Evolutionary conservation across 2,329 filamentous ascomycete genomes (phyloP), one percentile per base, ranked within the genome.

Genomic region (Colletotrichum echinochloae): DNA sequence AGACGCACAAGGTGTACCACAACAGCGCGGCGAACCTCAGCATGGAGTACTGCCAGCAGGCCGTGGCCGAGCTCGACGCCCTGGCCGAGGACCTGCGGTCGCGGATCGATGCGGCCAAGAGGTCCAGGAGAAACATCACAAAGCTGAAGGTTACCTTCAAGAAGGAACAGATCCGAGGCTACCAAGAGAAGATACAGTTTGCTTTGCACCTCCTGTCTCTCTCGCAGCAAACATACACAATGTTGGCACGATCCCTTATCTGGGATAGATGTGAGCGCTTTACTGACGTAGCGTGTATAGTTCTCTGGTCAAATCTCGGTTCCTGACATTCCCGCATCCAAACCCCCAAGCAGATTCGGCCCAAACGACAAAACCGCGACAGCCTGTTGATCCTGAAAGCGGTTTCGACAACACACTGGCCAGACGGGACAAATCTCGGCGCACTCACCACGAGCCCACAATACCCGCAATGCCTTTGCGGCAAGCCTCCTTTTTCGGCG

Each of bases 121-220:
- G 20, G 39, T 37, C 57, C 4, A 41, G 48, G 23, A 61, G 66
- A 28, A 56, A 41, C 4, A 55, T 66, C 11, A 55, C 66, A 20
- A 70, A 70, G 49, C 46, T 70, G 7, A 60, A 56, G 33, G 66
- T 65, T 1, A 49, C 66, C 0, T 52, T 70, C 23, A 72, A 62
- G 66, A 69, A 48, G 20, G 70, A 72, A 4, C 5, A 26, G 4
- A 49, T 69, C 1, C 59, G 16, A 3, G 14, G 20, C 1, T 60
- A 60, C 5, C 54, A 69, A 16, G 44, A 71, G 9, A 68, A 52
- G 28, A 37, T 71, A 7, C 39, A 55, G n/a, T 59, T 39, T 7
- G 61, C 61, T 8, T 14, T 69, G 37, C 30, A 54, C 1, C 54
- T 69, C 3, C n/a, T 57, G 1, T n/a, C 28, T 8, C 28, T 65